Evolutionary conservation across 108 stramenopile species (phyloP).

Genomic region (Thalassiosira profunda): DNA sequence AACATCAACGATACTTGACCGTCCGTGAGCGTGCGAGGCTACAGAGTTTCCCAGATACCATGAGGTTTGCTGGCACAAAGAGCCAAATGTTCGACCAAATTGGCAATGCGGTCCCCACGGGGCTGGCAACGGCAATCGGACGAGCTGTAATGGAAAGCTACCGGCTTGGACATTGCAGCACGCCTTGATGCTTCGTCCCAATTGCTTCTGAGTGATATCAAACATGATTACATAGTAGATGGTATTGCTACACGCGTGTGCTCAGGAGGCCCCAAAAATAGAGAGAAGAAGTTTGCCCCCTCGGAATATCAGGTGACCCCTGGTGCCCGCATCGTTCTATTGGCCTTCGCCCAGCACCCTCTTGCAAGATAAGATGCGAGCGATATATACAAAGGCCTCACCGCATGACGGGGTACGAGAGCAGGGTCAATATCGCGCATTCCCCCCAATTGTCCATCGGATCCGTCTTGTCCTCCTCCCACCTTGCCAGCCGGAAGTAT

Average conservation of each 20-base stretch:
- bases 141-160: constrained; percentile 32
- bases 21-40: constrained; percentile 41
- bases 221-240: too few relatives aligned
- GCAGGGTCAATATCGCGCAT: constrained; percentile 71
- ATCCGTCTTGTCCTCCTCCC: constrained; percentile 39
- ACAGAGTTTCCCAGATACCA: constrained; percentile 47
- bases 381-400: constrained; percentile 15
- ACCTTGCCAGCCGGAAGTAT: constrained; percentile 87
- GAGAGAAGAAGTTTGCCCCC: too few relatives aligned
- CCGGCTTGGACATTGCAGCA: too few relatives aligned
- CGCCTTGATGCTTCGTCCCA: too few relatives aligned
- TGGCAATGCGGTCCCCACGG: constrained; percentile 62
- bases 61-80: constrained; percentile 34
- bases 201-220: too few relatives aligned
- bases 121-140: constrained; percentile 44
- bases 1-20: constrained; percentile 38
- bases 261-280: too few relatives aligned
- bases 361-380: too few relatives aligned
- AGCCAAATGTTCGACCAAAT: constrained; percentile 39
- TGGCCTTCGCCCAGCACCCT: too few relatives aligned
- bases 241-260: too few relatives aligned
- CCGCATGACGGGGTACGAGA: constrained; percentile 46
- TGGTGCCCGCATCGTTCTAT: too few relatives aligned
- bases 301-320: too few relatives aligned
- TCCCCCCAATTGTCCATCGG: constrained; percentile 78